A percentile compares a stretch with the other conserved stretches of the same genome.
Evolutionary conservation across 768 basidiomycete species (phyloP).

Genomic region (Chalciporus pseudorubinellus): DNA sequence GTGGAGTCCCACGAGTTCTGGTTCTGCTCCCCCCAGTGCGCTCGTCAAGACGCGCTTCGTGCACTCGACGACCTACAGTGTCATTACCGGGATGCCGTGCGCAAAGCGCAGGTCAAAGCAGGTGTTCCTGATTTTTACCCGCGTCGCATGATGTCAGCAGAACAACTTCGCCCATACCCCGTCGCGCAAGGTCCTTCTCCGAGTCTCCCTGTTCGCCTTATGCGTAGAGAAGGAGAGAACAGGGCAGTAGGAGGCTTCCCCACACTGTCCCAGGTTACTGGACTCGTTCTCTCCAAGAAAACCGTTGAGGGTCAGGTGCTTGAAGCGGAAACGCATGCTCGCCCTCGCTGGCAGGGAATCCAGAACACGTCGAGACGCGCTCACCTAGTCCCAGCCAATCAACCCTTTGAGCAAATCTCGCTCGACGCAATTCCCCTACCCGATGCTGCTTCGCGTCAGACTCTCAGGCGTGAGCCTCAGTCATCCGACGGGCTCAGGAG

Average conservation of each 20-base stretch:
- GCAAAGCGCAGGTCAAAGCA: constrained; percentile 11
- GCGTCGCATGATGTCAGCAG: constrained; percentile 11
- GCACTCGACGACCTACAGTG: constrained; percentile 20
- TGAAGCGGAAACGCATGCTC: background rate
- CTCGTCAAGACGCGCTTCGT: constrained; percentile 26
- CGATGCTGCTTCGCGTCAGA: background rate
- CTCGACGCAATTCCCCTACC: constrained; percentile 13
- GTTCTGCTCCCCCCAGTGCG: constrained; percentile 29
- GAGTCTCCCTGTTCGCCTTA: background rate
- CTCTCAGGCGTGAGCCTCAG: constrained; percentile 11
- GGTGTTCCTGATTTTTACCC: constrained; percentile 1
- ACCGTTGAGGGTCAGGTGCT: background rate
- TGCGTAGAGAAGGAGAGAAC: background rate
- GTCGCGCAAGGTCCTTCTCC: background rate
- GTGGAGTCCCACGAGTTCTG: constrained; percentile 26
- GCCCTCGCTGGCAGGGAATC: constrained; percentile 2
- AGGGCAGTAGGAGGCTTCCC: constrained; percentile 5
- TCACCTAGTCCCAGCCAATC: background rate
- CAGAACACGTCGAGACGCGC: background rate
- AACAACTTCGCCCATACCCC: background rate
- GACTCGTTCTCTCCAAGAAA: constrained; percentile 7
- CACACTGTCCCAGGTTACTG: constrained; percentile 21
- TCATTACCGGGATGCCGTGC: constrained; percentile 27
- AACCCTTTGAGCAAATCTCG: constrained; percentile 5
- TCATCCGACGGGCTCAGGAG: constrained; percentile 4